Base-by-base conservation (phyloP, 345 rosid species). In the Brassica rapa region DNA sequence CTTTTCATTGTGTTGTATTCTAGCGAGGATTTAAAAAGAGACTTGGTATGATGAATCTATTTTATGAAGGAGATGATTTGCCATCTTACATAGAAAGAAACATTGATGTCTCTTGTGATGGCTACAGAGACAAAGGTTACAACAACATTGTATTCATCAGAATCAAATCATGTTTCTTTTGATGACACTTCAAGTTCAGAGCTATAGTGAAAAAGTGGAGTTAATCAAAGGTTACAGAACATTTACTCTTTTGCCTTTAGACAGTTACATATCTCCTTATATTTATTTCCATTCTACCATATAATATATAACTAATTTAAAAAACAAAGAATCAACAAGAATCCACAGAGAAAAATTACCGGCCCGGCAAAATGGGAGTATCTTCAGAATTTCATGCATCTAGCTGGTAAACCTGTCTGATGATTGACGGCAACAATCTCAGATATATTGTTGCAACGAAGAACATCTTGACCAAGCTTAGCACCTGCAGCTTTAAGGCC, bases 401-500 rank as follows among this genome's bases (percentile, higher is more conserved):
- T 78, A 11, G 15, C 39, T 1, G 99, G 99, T 72, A 95, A 88
- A 10, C 99, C 99, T 6, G 99, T 89, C 63, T 83, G 72, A 33
- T 85, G 96, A 83, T 95, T 83, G 51, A 90, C 99, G 2, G 68
- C 63, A 27, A 95, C 99, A 9, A 90, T 83, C 85, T 95, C 98
- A 11, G 93, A 83, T 23, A 82, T 88, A 70, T 93, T 93, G 69
- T 95, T 77, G 73, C 99, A 95, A 63, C 85, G 72, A 9, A 93
- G 78, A 11, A 93, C 97, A 77, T 95, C 99, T 79, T 89, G 96
- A 2, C 99, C 98, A 68, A 93, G 68, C 87, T 90, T 93, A 19
- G 96, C 97, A 30, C 99, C 99, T 24, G 99, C 99, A 41, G 96
- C 86, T 80, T 95, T 95, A 7, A 95, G 89, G 51, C 99, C 98